Evolutionary conservation across 2,329 filamentous ascomycete species (phyloP), one percentile per base, ranked within the genome.

Genomic region (Xylaria sp.): DNA sequence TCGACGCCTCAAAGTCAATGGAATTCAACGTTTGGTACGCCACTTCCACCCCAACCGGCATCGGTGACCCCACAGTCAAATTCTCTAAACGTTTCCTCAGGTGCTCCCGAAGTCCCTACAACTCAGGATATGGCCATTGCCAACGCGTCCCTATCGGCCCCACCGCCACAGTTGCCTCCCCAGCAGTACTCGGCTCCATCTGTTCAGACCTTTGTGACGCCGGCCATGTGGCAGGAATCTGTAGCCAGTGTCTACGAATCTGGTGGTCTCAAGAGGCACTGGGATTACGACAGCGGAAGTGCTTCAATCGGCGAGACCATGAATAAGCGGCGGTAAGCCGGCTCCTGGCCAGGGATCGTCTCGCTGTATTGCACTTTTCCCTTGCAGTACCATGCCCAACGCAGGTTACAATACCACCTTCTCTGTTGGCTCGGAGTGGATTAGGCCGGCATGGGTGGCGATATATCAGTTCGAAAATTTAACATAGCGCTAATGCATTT

Each of bases 11-110:
- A 73, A 71, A 97, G 94, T 80, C 94, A 97, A 85, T 98, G 95
- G 94, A 94, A 97, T 81, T 91, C 92, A 78, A 94, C 95, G 73
- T 98, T 98, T 83, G 93, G 94, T 85, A 92, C 91, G 80, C 89
- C 83, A 73, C 80, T 82, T 75, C 83, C 85, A 75, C 77, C 83
- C 72, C 80, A 82, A 71, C 79, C 80, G 70, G 77, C 77, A 66
- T 79, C 83, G 68, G 78, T 82, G 75, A 80, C 80, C 74, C 79
- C 83, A 73, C 83, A 85, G 76, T 79, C 82, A 78, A 84, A 79
- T 78, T 80, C 83, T 82, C 83, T 88, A 81, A 88, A 84, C 80
- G 79, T 85, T 76, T 78, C 84, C 71, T 83, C 86, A 83, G 85
- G 84, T 82, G 83, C 83, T 72, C 81, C 85, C 73, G 87, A 89